Percentiles rank a stretch among this genome's conserved stretches.
Evolutionary conservation across 306 rosid species (phyloP).

Genomic region (barrel medic (Medicago truncatula)): DNA sequence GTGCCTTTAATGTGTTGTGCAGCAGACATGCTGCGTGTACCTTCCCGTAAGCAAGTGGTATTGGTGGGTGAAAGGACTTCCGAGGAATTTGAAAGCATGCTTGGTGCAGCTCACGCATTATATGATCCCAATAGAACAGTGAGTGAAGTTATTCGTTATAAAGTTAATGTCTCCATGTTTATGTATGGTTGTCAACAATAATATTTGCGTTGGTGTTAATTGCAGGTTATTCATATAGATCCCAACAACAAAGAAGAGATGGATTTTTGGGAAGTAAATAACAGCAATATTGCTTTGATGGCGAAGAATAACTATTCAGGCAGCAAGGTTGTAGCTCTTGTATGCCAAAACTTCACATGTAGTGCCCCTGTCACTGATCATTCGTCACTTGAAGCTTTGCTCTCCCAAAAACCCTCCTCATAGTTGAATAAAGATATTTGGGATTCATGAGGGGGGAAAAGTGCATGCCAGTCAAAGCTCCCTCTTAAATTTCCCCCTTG

Average conservation of each 20-base stretch:
- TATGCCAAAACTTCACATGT: constrained; percentile 89
- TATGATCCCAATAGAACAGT: constrained; percentile 85
- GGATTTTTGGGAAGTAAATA: constrained; percentile 84
- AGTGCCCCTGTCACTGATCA: constrained; percentile 64
- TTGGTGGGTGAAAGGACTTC: constrained; percentile 69
- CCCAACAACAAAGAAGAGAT: constrained; percentile 68
- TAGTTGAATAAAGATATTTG: constrained; percentile 26
- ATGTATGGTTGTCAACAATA: constrained; percentile 11
- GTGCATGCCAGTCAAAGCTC: constrained; percentile 1
- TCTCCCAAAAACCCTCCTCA: constrained; percentile 51
- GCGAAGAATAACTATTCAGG: constrained; percentile 59
- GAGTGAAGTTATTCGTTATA: constrained; percentile 40
- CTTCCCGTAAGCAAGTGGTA: constrained; percentile 76
- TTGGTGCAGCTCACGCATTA: constrained; percentile 68
- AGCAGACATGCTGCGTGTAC: constrained; percentile 69
- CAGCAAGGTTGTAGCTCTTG: constrained; percentile 72
- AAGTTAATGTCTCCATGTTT: constrained; percentile 12
- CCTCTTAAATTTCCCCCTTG: constrained; percentile 18
- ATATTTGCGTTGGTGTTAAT: constrained; percentile 29
- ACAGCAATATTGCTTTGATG: constrained; percentile 72
- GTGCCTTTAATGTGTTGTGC: constrained; percentile 99
- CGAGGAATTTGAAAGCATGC: constrained; percentile 68
- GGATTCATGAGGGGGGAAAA: background rate
- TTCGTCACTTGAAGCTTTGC: constrained; percentile 59
- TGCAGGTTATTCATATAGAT: constrained; percentile 80